Evolutionary conservation across 306 rosid species (phyloP).

Genomic region (Acacia crassicarpa): DNA sequence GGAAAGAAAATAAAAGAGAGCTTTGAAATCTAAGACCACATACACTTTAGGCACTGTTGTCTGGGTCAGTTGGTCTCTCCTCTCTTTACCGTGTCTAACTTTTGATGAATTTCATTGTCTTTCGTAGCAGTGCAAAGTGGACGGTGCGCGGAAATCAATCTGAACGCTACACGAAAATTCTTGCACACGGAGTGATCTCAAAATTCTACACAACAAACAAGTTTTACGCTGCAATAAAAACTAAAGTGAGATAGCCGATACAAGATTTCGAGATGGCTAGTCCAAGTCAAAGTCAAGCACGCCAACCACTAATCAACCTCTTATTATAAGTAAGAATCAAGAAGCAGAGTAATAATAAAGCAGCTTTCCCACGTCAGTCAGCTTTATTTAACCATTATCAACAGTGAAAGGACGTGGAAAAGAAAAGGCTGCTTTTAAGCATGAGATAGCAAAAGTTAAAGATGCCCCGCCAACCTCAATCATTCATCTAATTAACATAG

Average conservation of each 20-base stretch:
- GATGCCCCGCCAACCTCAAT: not conserved
- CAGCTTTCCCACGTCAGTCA: not conserved
- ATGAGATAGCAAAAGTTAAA: not conserved
- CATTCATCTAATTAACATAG: not conserved
- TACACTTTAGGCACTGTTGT: not conserved
- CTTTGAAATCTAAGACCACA: not conserved
- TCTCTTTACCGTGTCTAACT: not conserved
- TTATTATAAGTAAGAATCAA: not conserved
- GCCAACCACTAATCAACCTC: not conserved
- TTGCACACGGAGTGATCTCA: not conserved
- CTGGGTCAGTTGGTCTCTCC: not conserved
- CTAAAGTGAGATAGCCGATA: too few species aligned
- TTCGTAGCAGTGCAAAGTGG: not conserved
- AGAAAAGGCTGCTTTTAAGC: not conserved
- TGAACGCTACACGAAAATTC: not conserved
- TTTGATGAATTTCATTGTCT: not conserved
- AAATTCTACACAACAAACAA: too few species aligned
- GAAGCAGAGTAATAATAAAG: not conserved
- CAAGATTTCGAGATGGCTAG: not conserved
- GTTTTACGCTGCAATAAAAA: too few species aligned
- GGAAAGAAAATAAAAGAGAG: not conserved
- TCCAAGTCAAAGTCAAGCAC: not conserved
- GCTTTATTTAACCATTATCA: not conserved
- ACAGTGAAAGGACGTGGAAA: not conserved
- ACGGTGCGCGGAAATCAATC: not conserved